Conservation (phyloP, 495 filamentous ascomycete genomes). For the Lasiosphaeriaceae sp. region DNA sequence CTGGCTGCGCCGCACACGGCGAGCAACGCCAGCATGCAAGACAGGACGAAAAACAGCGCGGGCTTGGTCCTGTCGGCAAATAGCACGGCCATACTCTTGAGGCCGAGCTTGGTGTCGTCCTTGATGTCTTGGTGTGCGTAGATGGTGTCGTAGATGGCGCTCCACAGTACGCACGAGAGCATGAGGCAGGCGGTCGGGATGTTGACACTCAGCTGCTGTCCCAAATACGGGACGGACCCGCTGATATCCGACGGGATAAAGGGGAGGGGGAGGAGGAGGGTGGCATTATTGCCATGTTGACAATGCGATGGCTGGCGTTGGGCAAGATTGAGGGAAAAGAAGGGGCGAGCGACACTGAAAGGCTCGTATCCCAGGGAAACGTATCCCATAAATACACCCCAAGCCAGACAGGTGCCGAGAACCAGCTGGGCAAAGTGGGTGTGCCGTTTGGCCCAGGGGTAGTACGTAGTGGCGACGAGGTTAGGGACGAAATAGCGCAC, state of each 20-base stretch:
- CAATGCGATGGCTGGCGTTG: no score
- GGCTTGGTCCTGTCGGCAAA: constrained; percentile 30
- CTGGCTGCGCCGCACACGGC: constrained; percentile 21
- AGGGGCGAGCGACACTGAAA: no score
- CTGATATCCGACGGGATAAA: neutral
- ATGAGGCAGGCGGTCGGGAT: constrained; percentile 21
- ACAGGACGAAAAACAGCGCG: constrained; percentile 21
- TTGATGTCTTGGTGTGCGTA: constrained; percentile 41
- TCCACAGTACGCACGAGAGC: constrained; percentile 30
- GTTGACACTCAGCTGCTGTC: constrained; percentile 15
- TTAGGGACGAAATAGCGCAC: constrained; percentile 21
- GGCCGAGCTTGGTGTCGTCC: constrained; percentile 32
- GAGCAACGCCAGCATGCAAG: constrained; percentile 23
- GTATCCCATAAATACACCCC: constrained; percentile 31
- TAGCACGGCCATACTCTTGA: constrained; percentile 37
- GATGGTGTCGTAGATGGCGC: constrained; percentile 39
- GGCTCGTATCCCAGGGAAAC: neutral
- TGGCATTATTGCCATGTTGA: no score
- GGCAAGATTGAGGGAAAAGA: no score
- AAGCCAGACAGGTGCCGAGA: constrained; percentile 35
- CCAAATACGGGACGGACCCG: no score
- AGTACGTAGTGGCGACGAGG: constrained; percentile 32
- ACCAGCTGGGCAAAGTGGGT: constrained; percentile 38
- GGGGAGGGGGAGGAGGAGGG: neutral
- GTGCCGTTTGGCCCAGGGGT: constrained; percentile 41